A percentile compares a stretch with the other conserved stretches of the same genome.
These are phyloP conservation scores for Coemansia sp. DNA, from an alignment of 192 early-diverging fungal genomes.

Conservation along the genomic window DNA sequence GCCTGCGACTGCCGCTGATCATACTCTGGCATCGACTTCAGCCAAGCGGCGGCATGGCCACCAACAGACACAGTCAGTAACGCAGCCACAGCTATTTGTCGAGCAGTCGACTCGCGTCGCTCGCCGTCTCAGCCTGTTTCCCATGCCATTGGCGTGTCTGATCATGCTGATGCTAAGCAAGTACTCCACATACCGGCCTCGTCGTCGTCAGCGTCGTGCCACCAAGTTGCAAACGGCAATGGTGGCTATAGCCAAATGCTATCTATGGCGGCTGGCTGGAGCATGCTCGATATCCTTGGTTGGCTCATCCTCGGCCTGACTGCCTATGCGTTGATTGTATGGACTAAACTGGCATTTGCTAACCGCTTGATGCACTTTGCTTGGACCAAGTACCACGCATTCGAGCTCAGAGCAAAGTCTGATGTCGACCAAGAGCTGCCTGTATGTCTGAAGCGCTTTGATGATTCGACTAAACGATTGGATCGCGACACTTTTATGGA, in stretches of 20 bases:
- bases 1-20: background rate
- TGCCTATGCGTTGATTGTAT: constrained; percentile 60
- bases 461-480: constrained; percentile 57
- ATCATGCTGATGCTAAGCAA: constrained; percentile 52
- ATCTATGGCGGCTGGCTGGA: constrained; percentile 18
- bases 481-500: constrained; percentile 42
- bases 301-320: constrained; percentile 52
- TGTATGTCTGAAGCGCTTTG: constrained; percentile 37
- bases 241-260: background rate
- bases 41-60: constrained; percentile 18
- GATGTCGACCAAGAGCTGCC: constrained; percentile 6
- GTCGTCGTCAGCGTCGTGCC: constrained; percentile 17
- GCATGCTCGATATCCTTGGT: constrained; percentile 53
- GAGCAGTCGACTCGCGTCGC: constrained; percentile 58
- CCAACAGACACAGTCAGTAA: constrained; percentile 34
- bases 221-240: background rate
- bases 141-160: constrained; percentile 54
- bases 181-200: constrained; percentile 36
- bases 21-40: background rate
- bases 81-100: constrained; percentile 52
- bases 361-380: constrained; percentile 77
- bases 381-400: constrained; percentile 64
- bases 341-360: constrained; percentile 80
- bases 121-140: constrained; percentile 51
- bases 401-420: constrained; percentile 41